Conservation (phyloP, 345 rosid species). For the Camelina neglecta region DNA sequence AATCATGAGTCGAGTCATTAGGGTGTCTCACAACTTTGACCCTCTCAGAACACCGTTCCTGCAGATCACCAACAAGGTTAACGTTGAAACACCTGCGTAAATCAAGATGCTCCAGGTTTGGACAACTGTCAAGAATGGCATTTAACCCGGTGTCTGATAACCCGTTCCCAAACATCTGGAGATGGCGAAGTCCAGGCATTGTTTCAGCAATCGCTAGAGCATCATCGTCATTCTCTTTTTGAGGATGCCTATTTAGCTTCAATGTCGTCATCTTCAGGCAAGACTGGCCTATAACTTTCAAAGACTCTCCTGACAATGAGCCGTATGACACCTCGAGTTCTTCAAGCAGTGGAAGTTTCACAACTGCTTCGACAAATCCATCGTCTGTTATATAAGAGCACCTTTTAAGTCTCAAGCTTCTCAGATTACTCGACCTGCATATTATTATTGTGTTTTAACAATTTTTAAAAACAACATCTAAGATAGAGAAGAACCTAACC, state of each 20-base stretch:
- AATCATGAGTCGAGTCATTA: not conserved
- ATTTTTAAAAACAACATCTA: no score
- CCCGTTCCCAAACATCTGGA: not conserved
- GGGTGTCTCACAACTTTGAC: not conserved
- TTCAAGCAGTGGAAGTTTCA: conserved; percentile 59
- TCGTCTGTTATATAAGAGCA: conserved; percentile 49
- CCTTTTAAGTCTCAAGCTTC: conserved; percentile 48
- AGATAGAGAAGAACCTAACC: no score
- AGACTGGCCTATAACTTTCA: conserved; percentile 7
- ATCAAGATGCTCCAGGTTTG: not conserved
- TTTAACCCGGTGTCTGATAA: not conserved
- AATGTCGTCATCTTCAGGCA: no score
- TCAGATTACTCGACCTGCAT: conserved; percentile 57
- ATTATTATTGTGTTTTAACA: not conserved
- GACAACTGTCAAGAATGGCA: not conserved
- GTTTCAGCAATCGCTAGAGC: not conserved
- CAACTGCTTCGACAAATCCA: conserved; percentile 51
- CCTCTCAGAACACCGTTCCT: not conserved
- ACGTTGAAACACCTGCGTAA: not conserved
- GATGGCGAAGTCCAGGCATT: not conserved
- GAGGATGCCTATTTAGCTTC: no score
- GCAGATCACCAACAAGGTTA: not conserved
- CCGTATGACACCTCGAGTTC: conserved; percentile 58
- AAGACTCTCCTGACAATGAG: conserved; percentile 19
- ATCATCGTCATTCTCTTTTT: not conserved